Evolutionary conservation across 1,284 basidiomycete species (phyloP).

Genomic region (Sanghuangporus baumii): DNA sequence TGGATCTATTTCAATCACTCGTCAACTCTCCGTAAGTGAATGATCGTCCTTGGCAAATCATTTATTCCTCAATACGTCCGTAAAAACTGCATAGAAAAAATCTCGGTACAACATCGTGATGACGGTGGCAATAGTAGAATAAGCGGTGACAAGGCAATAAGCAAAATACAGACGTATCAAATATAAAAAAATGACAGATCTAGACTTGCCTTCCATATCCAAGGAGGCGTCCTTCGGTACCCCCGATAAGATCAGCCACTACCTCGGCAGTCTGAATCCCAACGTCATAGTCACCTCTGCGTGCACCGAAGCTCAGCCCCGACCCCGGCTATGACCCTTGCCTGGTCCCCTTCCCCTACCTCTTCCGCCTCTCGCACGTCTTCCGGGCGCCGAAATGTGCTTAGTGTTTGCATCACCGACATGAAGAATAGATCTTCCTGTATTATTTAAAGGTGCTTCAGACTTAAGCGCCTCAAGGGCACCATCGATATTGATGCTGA

Average conservation of each 20-base stretch:
- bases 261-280: background rate
- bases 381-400: background rate
- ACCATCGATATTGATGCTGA: conserved; percentile 17
- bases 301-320: background rate
- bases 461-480: conserved; percentile 14
- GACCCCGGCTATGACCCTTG: conserved; percentile 2
- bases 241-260: background rate
- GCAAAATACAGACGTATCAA: background rate
- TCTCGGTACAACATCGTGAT: background rate
- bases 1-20: background rate
- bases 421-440: background rate
- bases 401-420: background rate
- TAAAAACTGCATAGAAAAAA: background rate
- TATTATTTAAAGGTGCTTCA: conserved; percentile 3
- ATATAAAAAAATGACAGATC: background rate
- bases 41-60: background rate
- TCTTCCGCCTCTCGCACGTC: conserved; percentile 7
- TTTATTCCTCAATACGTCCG: background rate
- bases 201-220: background rate
- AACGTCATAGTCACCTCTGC: background rate
- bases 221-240: too few species aligned
- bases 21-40: background rate
- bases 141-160: conserved; percentile 2
- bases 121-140: background rate
- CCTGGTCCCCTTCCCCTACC: conserved; percentile 3